Evolutionary conservation across 2,329 filamentous ascomycete species (phyloP), one percentile per base, ranked within the genome.

Genomic region (Phoma sp.): DNA sequence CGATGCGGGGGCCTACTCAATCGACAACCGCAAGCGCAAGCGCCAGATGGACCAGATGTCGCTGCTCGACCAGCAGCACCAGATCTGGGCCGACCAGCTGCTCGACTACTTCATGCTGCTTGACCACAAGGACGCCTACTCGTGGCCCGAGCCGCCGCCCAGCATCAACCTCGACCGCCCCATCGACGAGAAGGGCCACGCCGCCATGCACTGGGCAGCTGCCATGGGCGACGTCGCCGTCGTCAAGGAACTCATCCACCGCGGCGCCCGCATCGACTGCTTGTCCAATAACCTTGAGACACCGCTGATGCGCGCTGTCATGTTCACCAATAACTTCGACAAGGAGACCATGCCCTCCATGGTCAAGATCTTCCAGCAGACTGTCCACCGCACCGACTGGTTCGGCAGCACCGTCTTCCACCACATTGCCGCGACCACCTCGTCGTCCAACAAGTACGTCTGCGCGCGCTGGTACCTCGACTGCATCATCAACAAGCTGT

Each of bases 291-390:
- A 77, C 48, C 77, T 80, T 33, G 93, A 98, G 76, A 98, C 95
- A 0, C 93, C 95, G 0, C 84, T 99, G 32, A 97, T 99, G 86
- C 89, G 93, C 38, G 90, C 91, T 5, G 93, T 98, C 51, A 86
- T 96, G 70, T 99, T 98, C 75, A 98, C 93, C 40, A 99, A 99
- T 75, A 96, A 95, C 72, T 95, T 88, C 73, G 95, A 98, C 73
- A 96, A 95, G 77, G 86, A 91, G 62, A 93, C 91, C 0, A 97
- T 98, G 77, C 89, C 91, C 0, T 83, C 84, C 22, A 87, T 99
- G 51, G 86, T 96, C 65, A 89, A 89, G 61, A 86, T 96, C 59
- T 83, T 99, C 4, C 86, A 93, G 46, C 85, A 88, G 33, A 97
- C 93, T 0, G 86, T 96, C 35, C 87, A 89, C 47, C 86, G 86